A percentile compares a stretch with the other conserved stretches of the same genome.
Conservation (phyloP, 805 yeast genomes). For the Saturnispora silvae region DNA sequence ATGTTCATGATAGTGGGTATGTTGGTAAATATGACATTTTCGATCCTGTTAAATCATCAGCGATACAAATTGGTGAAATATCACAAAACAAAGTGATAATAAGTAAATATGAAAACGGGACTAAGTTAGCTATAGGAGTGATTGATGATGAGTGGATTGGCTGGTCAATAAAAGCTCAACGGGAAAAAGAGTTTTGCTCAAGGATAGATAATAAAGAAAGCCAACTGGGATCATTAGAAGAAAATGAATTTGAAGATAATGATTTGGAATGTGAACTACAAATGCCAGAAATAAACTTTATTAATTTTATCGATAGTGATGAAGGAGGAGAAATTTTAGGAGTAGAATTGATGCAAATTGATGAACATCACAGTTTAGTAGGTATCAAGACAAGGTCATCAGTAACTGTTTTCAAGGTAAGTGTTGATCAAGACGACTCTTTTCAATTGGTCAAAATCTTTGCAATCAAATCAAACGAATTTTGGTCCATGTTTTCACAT, state of each 20-base stretch:
- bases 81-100: not conserved
- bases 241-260: constrained; percentile 4
- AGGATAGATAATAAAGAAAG: not conserved
- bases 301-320: constrained; percentile 1
- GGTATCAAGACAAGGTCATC: constrained; percentile 1
- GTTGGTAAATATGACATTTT: not conserved
- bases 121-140: not conserved
- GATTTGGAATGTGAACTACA: not conserved
- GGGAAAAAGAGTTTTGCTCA: not conserved
- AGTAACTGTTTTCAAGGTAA: not conserved
- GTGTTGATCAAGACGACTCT: not conserved
- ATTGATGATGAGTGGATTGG: constrained; percentile 4
- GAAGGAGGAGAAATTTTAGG: constrained; percentile 6
- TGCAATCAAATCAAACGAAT: constrained; percentile 2
- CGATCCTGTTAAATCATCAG: constrained; percentile 5
- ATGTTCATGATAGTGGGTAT: constrained; percentile 1
- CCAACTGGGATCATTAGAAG: not conserved
- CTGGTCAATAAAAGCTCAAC: constrained; percentile 1
- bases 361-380: not conserved
- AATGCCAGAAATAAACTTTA: constrained; percentile 1
- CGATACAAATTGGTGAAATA: not conserved
- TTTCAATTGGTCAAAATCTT: constrained; percentile 2
- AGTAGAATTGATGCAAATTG: not conserved
- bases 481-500: constrained; percentile 9
- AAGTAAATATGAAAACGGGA: constrained; percentile 2